These are phyloP conservation scores for Penicillium simplicissimum DNA, from an alignment of 495 filamentous ascomycete species.

Conservation along the genomic window DNA sequence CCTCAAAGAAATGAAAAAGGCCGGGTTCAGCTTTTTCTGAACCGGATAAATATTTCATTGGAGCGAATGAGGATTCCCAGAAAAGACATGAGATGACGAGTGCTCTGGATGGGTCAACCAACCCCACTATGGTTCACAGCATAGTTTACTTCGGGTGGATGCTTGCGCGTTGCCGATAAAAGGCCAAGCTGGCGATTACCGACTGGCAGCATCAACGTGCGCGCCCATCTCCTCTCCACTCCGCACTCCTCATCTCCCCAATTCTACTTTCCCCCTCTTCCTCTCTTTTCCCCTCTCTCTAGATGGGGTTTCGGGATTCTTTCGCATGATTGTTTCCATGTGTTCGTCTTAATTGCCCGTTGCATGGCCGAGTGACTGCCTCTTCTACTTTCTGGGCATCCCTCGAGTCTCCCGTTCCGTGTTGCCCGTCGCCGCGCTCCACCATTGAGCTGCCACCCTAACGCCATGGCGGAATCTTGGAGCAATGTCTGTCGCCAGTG, in stretches of 20 bases:
- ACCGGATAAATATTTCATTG: background rate
- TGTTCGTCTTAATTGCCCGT: slow-evolving; percentile 14
- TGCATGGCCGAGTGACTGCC: slow-evolving; percentile 38
- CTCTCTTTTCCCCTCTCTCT: background rate
- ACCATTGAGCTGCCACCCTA: slow-evolving; percentile 1
- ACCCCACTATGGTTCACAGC: slow-evolving; percentile 1
- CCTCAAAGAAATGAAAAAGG: background rate
- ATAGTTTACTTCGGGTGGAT: slow-evolving; percentile 16
- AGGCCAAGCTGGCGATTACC: slow-evolving; percentile 48
- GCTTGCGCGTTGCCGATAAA: slow-evolving; percentile 36
- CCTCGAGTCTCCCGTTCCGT: slow-evolving; percentile 16
- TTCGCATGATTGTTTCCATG: slow-evolving; percentile 9
- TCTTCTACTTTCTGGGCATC: slow-evolving; percentile 27
- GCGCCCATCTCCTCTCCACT: background rate
- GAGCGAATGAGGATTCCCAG: slow-evolving; percentile 4
- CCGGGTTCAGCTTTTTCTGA: background rate
- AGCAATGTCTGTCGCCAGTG: slow-evolving; percentile 39
- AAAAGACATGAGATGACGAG: slow-evolving; percentile 6
- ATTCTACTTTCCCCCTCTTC: background rate
- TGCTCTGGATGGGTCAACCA: slow-evolving; percentile 1
- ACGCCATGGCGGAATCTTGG: slow-evolving; percentile 39
- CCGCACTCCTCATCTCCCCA: slow-evolving; percentile 8
- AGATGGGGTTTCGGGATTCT: slow-evolving; percentile 7
- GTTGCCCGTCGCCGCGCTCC: slow-evolving; percentile 11
- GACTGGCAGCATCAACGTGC: slow-evolving; percentile 17